These are phyloP conservation scores for Funneliformis caledonium DNA, from an alignment of 371 early-diverging fungal species.

Conservation along the genomic window DNA sequence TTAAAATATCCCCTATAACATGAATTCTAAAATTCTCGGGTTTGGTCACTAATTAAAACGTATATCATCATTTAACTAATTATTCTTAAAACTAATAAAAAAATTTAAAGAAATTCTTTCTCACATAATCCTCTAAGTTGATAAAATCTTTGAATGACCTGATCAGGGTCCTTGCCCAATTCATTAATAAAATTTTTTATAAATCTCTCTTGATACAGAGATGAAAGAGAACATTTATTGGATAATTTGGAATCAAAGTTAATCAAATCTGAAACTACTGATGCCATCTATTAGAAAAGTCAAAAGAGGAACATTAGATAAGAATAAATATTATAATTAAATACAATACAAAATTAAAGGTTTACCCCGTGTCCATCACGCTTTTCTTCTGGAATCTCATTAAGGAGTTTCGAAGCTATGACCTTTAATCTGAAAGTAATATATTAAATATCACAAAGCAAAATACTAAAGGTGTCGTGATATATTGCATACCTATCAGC, in stretches of 20 bases:
- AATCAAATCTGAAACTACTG: conserved; percentile 54
- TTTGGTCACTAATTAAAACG: conserved; percentile 51
- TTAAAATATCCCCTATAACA: conserved; percentile 64
- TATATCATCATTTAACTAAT: background rate
- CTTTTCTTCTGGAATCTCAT: conserved; percentile 67
- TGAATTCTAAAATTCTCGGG: conserved; percentile 67
- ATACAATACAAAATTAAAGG: background rate
- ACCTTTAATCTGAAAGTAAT: conserved; percentile 51
- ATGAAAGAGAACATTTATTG: conserved; percentile 54
- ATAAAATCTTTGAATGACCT: conserved; percentile 56
- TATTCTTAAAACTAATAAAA: background rate
- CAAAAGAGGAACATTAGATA: background rate
- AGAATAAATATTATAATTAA: background rate
- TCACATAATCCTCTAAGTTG: conserved; percentile 62
- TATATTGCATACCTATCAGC: conserved; percentile 48
- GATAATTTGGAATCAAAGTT: conserved; percentile 59
- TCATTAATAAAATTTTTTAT: conserved; percentile 57
- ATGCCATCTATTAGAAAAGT: conserved; percentile 56
- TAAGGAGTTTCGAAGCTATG: conserved; percentile 60
- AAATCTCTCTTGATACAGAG: conserved; percentile 60
- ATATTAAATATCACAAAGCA: background rate
- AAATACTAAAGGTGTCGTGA: background rate
- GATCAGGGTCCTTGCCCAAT: conserved; percentile 55
- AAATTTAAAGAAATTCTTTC: conserved; percentile 28
- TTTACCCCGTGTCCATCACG: conserved; percentile 65